Base-by-base conservation (phyloP, 805 yeast species). In the Wickerhamiella brachini region DNA sequence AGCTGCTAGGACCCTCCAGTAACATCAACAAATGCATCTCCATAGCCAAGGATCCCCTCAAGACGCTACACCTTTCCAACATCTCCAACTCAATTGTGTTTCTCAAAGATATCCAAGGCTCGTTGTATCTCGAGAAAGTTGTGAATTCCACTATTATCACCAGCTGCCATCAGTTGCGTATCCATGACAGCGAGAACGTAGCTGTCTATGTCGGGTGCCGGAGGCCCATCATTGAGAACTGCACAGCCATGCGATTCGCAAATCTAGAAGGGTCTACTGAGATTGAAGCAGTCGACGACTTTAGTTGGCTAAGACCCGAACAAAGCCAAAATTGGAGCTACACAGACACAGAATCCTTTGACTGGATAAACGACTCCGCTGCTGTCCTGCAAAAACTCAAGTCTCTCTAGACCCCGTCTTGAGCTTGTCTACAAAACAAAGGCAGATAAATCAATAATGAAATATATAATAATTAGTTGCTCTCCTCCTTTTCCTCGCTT, bases 211-310 rank as follows among this genome's bases (percentile, higher is more conserved):
- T 64, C 6, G 56, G 62, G n/a, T 62, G 65, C 51, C n/a, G 26
- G 18, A 49, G 57, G 17, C 68, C 68, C 9, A 53, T 62, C 21
- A 59, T 64, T 22, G 68, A 64, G 49, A 24, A 51, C 18, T 57
- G 61, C 50, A 17, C 17, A 5, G 44, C 17, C 1, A 47, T 64
- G n/a, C 21, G 17, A 13, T 62, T 64, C 48, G 54, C 52, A 9
- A 56, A 54, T 23, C 54, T 55, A 12, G 56, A 38, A 1, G 50
- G 47, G 2, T 13, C 47, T 3, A 2, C 43, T 2, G 17, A 26
- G 8, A 51, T 56, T 52, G 50, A 51, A 8, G 26, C 31, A 8
- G 59, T 63, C 4, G 61, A 58, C 23, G 68, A 64, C 49, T 64
- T 64, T 53, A 56, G 58, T 51, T 63, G 64, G 62, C 45, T 59